A percentile compares a stretch with the other conserved stretches of the same genome.
Conservation (phyloP, 306 rosid genomes). For the Myrica gale region DNA sequence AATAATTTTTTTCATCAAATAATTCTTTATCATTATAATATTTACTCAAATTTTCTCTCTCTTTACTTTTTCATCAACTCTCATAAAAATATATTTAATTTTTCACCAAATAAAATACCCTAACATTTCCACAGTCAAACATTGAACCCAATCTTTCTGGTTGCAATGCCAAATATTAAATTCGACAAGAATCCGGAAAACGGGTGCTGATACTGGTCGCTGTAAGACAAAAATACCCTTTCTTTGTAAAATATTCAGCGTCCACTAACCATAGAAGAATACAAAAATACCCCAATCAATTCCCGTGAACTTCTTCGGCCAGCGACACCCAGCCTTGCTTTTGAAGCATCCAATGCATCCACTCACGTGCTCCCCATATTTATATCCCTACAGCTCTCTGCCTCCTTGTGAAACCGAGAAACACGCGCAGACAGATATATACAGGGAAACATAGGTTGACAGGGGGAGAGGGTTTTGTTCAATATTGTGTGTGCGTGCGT, state of each 20-base stretch:
- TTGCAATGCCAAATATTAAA: no score
- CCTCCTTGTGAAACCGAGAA: neutral
- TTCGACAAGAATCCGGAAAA: no score
- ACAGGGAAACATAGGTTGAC: conserved; percentile 8
- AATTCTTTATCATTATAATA: no score
- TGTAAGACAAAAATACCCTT: neutral
- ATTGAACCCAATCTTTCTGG: no score
- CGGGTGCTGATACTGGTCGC: no score
- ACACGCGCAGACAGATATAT: neutral
- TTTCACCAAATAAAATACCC: no score
- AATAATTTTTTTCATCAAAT: no score
- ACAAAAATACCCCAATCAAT: conserved; percentile 19
- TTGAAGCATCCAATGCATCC: conserved; percentile 21
- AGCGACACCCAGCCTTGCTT: conserved; percentile 19
- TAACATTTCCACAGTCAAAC: no score
- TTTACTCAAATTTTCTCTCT: no score
- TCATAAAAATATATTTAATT: no score
- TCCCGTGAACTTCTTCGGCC: conserved; percentile 2
- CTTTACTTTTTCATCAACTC: no score
- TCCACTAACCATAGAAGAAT: neutral
- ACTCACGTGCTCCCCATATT: neutral
- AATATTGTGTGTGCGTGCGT: neutral
- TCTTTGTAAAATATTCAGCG: neutral
- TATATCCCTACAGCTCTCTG: neutral
- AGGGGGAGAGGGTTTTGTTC: neutral